These are phyloP conservation scores for Taphrina deformans DNA, from an alignment of 1,139 yeast genomes.

Conservation along the genomic window DNA sequence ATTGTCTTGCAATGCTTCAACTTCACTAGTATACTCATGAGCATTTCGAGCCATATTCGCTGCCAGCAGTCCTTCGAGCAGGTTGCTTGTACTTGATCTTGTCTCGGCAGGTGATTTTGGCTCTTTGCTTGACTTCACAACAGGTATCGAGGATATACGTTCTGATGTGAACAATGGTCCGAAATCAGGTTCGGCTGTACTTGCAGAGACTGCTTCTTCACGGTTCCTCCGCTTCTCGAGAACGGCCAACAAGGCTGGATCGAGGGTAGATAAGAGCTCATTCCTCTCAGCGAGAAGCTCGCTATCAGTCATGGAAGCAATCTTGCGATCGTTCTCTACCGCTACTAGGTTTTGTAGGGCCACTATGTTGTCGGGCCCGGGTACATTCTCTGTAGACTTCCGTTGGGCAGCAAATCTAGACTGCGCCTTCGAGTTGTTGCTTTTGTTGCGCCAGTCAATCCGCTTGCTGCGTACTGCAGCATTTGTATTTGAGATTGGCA, in stretches of 20 bases:
- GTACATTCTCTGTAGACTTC: not conserved
- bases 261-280: not conserved
- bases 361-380: not conserved
- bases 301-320: constrained; percentile 5
- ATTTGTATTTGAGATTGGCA: not conserved
- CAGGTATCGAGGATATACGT: not conserved
- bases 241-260: constrained; percentile 11
- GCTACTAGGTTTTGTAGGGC: constrained; percentile 3
- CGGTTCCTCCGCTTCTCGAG: not conserved
- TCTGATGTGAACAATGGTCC: constrained; percentile 9
- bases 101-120: not conserved
- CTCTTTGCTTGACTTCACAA: not conserved
- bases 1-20: constrained; percentile 1
- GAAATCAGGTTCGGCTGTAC: not conserved
- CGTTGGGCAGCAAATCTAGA: not conserved
- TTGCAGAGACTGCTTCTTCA: not conserved
- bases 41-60: not conserved
- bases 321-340: constrained; percentile 3
- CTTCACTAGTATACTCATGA: constrained; percentile 4
- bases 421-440: not conserved
- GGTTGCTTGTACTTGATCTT: not conserved
- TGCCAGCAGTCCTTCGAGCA: not conserved
- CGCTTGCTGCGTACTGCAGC: not conserved
- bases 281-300: not conserved
- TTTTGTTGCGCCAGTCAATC: constrained; percentile 2